These are phyloP conservation scores for Umbelopsis ramanniana DNA, from an alignment of 192 early-diverging fungal species.

Conservation along the genomic window DNA sequence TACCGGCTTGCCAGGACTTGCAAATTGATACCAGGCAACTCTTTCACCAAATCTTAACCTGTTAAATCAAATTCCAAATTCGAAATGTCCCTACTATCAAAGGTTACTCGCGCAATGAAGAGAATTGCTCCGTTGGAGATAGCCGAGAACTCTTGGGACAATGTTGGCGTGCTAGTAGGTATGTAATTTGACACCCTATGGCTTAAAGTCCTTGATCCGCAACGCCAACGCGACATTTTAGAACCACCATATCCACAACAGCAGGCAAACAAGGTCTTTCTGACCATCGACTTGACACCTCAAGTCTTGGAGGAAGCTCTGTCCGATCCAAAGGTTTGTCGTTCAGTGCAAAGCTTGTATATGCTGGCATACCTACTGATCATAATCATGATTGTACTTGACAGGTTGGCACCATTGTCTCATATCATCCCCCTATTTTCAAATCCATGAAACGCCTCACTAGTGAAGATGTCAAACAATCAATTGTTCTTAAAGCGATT, in stretches of 20 bases:
- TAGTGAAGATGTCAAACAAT: conserved; percentile 77
- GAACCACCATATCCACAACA: conserved; percentile 84
- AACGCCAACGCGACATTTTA: conserved; percentile 21
- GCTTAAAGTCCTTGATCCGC: not conserved
- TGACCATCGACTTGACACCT: conserved; percentile 92
- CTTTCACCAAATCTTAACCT: not conserved
- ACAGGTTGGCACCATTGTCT: conserved; percentile 83
- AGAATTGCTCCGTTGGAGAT: conserved; percentile 84
- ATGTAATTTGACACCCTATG: conserved; percentile 1
- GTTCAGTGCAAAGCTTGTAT: not conserved
- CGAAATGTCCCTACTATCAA: conserved; percentile 59
- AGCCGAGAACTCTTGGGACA: conserved; percentile 87
- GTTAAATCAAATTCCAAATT: not conserved
- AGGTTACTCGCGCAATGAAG: conserved; percentile 71
- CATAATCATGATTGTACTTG: not conserved
- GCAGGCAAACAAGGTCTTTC: conserved; percentile 74
- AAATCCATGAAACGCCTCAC: conserved; percentile 76
- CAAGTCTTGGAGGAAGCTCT: conserved; percentile 78
- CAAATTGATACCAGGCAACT: not conserved
- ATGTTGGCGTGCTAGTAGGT: conserved; percentile 88
- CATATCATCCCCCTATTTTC: conserved; percentile 97
- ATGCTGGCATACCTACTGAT: not conserved
- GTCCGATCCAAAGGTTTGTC: conserved; percentile 55
- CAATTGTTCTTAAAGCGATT: conserved; percentile 78
- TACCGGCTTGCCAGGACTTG: not conserved